Evolutionary conservation across 140 eudicot genomes (phyloP), one percentile per base, ranked within the genome.

Genomic region (Oenanthe javanica): DNA sequence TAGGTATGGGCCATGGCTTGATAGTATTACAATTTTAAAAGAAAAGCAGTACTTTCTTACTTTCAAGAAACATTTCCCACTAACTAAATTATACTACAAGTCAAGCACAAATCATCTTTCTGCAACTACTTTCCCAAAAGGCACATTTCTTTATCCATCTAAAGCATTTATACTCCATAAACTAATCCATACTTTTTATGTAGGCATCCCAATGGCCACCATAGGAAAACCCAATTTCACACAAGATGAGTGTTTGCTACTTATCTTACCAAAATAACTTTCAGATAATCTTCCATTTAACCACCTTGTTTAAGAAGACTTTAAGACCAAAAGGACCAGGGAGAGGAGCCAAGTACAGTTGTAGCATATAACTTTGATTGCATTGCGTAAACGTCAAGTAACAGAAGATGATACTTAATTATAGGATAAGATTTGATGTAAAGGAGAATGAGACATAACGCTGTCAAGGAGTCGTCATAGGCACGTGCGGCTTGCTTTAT

Each of bases 221-320:
- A 82, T 73, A 80, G 47, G 57, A 76, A 79, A 54, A 40, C 42
- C 36, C 74, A 49, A 63, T 70, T 77, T 85, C 76, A 82, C 72
- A 83, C 74, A 80, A 77, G 45, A 78, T 54, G 80, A 75, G 36
- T 73, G 76, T 13, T 70, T 6, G 73, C 36, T 31, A 31, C 36
- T 31, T 31, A 31, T 31, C 84, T 84, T 78, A 86, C 84, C 82
- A 79, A 66, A 72, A 48, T 82, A 81, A 75, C 48, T 49, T 75
- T 36, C 66, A 76, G 36, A 81, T 12, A 50, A 25, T 48, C 23
- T 27, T 31, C 36, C 36, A 31, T 31, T 31, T 31, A 31, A 31
- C 36, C 36, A 31, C 36, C 36, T 31, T 31, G 36, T 31, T 31
- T 31, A 31, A 31, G 36, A 31, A 31, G 36, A 31, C 36, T 31